Base-by-base conservation (phyloP, 441 rosid genomes). In the Lepidium campestre region DNA sequence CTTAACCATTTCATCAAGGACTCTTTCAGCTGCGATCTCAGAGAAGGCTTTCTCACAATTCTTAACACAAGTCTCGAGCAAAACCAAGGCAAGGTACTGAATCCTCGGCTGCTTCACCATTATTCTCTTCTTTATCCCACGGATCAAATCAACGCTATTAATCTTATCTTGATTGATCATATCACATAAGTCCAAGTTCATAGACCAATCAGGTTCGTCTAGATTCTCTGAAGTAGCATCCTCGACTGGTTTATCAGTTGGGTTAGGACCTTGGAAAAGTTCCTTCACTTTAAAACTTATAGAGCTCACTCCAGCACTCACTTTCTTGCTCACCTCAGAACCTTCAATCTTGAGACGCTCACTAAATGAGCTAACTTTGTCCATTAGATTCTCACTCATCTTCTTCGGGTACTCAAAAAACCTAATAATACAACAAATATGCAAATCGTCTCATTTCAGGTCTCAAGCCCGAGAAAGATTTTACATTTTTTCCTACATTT, bases 11-110 rank as follows among this genome's bases (percentile, higher is more conserved):
- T 93, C 97, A 80, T 90, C 96, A 19, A 90, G 88, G 19, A 93
- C 86, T 81, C 96, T 82, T 81, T 93, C 98, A 56, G 97, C 90
- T 14, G 98, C 98, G 68, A 93, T 91, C 73, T 87, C 97, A 0
- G 96, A 87, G 79, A 90, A 93, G 10, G 91, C 95, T 79, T 83
- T 79, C 82, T 90, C 98, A 34, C 97, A 90, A 53, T 93, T 93
- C 88, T 93, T 93, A 25, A 82, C 95, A 73, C 81, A 78, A 2
- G 93, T 83, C 78, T 93, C 98, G 31, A 93, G 99, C 74, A 93
- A 78, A 63, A 86, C 86, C 88, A 91, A 65, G 31, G 95, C 85
- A 78, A 93, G 77, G 73, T 82, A 93, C 75, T 93, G 98, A 75
- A 87, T 66, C 80, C 85, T 87, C 10, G 95, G 85, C 73, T 67